phyloP scores from a whole-genome alignment of 2,329 filamentous ascomycete genomes.

The Chaetomium olivaceum region DNA sequence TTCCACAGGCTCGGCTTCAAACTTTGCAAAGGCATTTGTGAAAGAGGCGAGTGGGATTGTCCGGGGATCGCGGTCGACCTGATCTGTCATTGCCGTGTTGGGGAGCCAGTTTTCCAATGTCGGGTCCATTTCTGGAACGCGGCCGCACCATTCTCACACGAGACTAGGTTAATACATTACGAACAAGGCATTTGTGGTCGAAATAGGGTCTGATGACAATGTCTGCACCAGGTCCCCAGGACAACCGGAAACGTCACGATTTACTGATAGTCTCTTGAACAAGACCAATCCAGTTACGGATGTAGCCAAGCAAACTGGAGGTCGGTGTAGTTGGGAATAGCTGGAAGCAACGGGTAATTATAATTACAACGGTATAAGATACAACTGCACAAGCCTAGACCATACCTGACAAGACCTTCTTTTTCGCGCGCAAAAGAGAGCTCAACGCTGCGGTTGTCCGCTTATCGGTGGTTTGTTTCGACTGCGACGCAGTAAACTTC shows the following conservation, averaged over 20 bases:
- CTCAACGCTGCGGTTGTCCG: slow-evolving; percentile 4
- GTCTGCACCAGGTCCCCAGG: not conserved
- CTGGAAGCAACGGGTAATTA: not conserved
- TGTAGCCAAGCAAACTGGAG: not conserved
- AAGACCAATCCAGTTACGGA: not conserved
- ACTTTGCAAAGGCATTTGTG: too few species aligned
- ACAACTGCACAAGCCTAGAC: not conserved
- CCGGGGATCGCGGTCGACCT: too few species aligned
- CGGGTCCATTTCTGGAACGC: too few species aligned
- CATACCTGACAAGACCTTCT: slow-evolving; percentile 4
- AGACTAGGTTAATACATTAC: too few species aligned
- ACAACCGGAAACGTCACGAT: not conserved
- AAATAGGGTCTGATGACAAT: too few species aligned
- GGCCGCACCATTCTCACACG: too few species aligned
- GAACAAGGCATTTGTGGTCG: too few species aligned
- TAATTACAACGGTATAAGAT: not conserved
- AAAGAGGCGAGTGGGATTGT: too few species aligned
- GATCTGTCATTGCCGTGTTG: too few species aligned
- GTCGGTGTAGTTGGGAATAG: not conserved
- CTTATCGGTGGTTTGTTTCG: not conserved
- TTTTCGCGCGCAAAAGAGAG: slow-evolving; percentile 14
- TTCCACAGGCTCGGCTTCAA: too few species aligned
- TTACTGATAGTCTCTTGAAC: not conserved
- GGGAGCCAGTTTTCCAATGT: too few species aligned
- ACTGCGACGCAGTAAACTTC: slow-evolving; percentile 16